Evolutionary conservation across 2,329 filamentous ascomycete genomes (phyloP), one percentile per base, ranked within the genome.

Genomic region (Paraphaeosphaeria sporulosa): DNA sequence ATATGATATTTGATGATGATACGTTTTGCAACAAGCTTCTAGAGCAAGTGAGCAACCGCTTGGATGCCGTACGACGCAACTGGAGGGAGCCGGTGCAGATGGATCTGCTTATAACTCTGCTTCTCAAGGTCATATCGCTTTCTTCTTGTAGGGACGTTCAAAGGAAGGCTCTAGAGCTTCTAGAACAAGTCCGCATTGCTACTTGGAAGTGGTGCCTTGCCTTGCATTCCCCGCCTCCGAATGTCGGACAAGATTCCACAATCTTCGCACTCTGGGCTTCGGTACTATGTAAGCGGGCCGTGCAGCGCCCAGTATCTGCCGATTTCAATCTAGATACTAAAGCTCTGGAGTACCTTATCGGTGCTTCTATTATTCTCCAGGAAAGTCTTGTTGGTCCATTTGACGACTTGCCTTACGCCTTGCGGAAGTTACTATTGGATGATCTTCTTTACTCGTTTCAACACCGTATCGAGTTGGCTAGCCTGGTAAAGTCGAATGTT

Each of bases 61-160:
- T 90, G 0, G 67, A 76, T 0, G 67, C 71, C 0, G 83, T 91
- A 8, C 68, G 72, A 0, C 71, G 77, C 0, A 90, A 87, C 47
- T 89, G 87, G 84, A 80, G 87, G 0, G 88, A 91, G 61, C 78
- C 76, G 0, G 73, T 85, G 54, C 80, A 81, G 15, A 89, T 91
- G 86, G 83, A 86, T 4, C 79, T 83, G 0, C 56, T 90, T 1
- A 79, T 89, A 5, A 84, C 80, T 0, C 64, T 90, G 0, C 21
- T 52, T 9, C 49, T 87, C 0, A 81, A 85, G 2, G 21, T 80
- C 0, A 67, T 64, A 17, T 69, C 65, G 72, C 0, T 80, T 67
- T 54, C 64, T 50, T 23, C 65, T 72, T 34, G 66, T 59, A 48
- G 61, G 4, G 36, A 49, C 1, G 57, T 58, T 7, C 50, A 30